Evolutionary conservation across 164 flowering plant species (phyloP).

Genomic region (Paratinospora sagittata): DNA sequence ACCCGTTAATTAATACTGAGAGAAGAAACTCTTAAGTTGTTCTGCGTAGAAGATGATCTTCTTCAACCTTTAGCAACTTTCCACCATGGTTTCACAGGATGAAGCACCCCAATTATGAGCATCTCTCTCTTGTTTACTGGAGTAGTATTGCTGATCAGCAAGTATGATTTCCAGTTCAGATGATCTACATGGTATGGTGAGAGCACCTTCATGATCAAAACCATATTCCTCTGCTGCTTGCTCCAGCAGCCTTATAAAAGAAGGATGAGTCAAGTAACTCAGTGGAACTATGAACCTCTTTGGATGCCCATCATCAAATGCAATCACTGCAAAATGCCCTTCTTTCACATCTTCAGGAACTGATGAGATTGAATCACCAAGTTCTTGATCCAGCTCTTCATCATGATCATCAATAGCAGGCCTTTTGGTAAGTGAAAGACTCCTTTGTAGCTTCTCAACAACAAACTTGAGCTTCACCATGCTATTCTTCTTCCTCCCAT

Average conservation of each 20-base stretch:
- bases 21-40: too few relatives aligned
- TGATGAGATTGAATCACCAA: background rate
- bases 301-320: slow-evolving; percentile 28
- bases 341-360: slow-evolving; percentile 59
- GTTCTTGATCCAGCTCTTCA: background rate
- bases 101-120: background rate
- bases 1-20: background rate
- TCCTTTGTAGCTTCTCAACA: slow-evolving; percentile 10
- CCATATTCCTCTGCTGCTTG: slow-evolving; percentile 62
- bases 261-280: slow-evolving; percentile 34
- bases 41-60: background rate
- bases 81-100: slow-evolving; percentile 6
- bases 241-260: slow-evolving; percentile 43
- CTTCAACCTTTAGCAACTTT: too few relatives aligned
- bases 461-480: slow-evolving; percentile 5
- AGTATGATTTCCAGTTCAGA: slow-evolving; percentile 44
- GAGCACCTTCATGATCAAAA: slow-evolving; percentile 49
- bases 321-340: slow-evolving; percentile 67
- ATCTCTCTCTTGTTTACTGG: background rate
- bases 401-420: background rate
- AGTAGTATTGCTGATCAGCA: slow-evolving; percentile 11
- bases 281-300: slow-evolving; percentile 44
- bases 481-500: slow-evolving; percentile 10
- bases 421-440: background rate
- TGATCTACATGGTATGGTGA: slow-evolving; percentile 51